Evolutionary conservation across 1,284 basidiomycete species (phyloP), one percentile per base, ranked within the genome.

Genomic region (Ganoderma sp.): DNA sequence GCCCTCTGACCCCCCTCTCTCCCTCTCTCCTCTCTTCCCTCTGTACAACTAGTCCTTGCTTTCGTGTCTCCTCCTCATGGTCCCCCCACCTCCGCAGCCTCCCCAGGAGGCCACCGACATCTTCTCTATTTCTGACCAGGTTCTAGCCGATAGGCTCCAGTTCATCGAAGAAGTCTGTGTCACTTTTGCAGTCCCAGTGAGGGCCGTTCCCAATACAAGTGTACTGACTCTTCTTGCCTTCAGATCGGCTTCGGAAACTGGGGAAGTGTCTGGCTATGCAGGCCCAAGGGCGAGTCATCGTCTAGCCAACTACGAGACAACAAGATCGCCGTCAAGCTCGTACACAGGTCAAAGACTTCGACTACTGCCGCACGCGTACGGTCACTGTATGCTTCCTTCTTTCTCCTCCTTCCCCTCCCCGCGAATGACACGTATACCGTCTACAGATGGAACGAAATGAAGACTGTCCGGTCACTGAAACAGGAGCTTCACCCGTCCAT

Each of bases 391-490:
- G 89, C 32, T 67, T 50, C 17, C 32, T 67, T 50, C 17, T 41
- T 65, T 22, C 9, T 22, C 17, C 28, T 22, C n/a, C 43, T 57
- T 52, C 15, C 41, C 50, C 28, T 64, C 66, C 50, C 50, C 22
- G 19, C 69, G 92, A 91, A 81, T 97, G 93, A 60, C 58, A 60
- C 56, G 61, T 54, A n/a, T 54, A 12, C 48, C 48, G 66, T 64
- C 54, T 52, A 15, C 68, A 92, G 91, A 81, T 97, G 93, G 94
- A 95, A 95, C 77, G 95, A 97, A 83, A 96, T 96, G 94, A 96
- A 96, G 85, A 92, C 96, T 72, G 90, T 97, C 71, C 86, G 91
- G 72, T 83, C 88, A 14, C 88, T 97, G 77, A 92, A 91, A 79
- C 81, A 88, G 62, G 90, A 95, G 75, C 88, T 91, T 9, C 96